A percentile compares a stretch with the other conserved stretches of the same genome.
Evolutionary conservation across 2,329 filamentous ascomycete species (phyloP).

Genomic region (Claviceps digitariae): DNA sequence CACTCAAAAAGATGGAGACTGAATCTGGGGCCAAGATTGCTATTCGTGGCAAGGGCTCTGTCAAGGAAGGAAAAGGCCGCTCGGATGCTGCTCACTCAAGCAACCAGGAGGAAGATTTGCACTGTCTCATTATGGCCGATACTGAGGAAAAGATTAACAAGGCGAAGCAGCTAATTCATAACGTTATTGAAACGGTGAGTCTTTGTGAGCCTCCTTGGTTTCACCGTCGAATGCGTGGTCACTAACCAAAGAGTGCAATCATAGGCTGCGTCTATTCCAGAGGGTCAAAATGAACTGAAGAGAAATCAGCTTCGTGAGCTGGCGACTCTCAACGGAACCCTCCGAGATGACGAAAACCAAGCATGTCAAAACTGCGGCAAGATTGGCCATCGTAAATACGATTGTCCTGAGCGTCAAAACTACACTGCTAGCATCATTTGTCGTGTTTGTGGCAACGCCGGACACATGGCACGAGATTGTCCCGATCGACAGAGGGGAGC

Average conservation of each 20-base stretch:
- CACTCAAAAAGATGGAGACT: constrained; percentile 97
- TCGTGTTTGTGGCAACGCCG: constrained; percentile 92
- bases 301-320: constrained; percentile 96
- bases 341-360: constrained; percentile 98
- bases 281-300: constrained; percentile 98
- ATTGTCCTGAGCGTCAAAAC: constrained; percentile 94
- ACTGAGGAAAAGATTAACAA: constrained; percentile 99
- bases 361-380: constrained; percentile 98
- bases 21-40: constrained; percentile 98
- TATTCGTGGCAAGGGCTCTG: constrained; percentile 97
- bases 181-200: constrained; percentile 92
- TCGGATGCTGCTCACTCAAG: constrained; percentile 98
- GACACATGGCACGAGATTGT: constrained; percentile 97
- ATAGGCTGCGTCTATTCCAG: constrained; percentile 92
- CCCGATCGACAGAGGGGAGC: constrained; percentile 83
- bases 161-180: constrained; percentile 95
- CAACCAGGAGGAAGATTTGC: constrained; percentile 98
- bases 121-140: constrained; percentile 99
- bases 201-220: not conserved
- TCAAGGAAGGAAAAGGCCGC: constrained; percentile 98
- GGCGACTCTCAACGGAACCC: constrained; percentile 93
- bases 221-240: not conserved
- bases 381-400: constrained; percentile 97
- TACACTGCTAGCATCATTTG: constrained; percentile 99
- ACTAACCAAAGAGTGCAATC: constrained; percentile 11